Base-by-base conservation (phyloP, 2,329 filamentous ascomycete species). In the Penicillium sp. region DNA sequence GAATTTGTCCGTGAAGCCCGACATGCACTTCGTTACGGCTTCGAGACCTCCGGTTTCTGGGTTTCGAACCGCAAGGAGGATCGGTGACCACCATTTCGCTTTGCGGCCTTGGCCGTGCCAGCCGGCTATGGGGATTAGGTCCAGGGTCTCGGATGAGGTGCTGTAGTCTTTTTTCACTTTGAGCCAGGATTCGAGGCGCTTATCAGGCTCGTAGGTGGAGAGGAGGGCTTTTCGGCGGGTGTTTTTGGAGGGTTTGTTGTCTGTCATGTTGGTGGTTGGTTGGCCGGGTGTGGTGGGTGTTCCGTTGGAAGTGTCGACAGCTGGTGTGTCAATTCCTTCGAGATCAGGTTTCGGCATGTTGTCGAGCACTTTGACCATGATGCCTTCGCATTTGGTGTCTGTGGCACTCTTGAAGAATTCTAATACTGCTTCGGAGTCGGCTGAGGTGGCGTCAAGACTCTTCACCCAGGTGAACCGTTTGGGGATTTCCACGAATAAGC, bases 81-180 rank as follows among this genome's bases (percentile, higher is more conserved):
- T 91, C 0, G 91, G 91, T 0, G 88, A 94, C 90, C 91, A 97
- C 88, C 89, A 98, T 65, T 88, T 87, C 6, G 88, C 81, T 71
- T 98, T 98, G 49, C 93, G 84, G 15, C 93, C 93, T 64, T 85
- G 81, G 15, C 93, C 93, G 69, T 97, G 90, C 90, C 93, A 98
- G 12, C 74, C 93, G 1, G 85, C 93, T 6, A 98, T 77, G 3
- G 93, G 93, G 43, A 97, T 86, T 1, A 97, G 79, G 62, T 98
- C 93, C 32, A 97, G 77, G 0, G 93, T 97, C 61, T 95, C 90
- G 29, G 85, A 88, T n/a, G 84, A 83, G 2, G 85, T 79, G 66
- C 80, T 83, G 70, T 98, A 98, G 72, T 97, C 93, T 64, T 97
- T 97, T 69, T 98, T 98, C 7, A 97, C 93, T 69, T 98, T 98